Conservation (phyloP, 257 asterid species). For the Scutellaria barbata region DNA sequence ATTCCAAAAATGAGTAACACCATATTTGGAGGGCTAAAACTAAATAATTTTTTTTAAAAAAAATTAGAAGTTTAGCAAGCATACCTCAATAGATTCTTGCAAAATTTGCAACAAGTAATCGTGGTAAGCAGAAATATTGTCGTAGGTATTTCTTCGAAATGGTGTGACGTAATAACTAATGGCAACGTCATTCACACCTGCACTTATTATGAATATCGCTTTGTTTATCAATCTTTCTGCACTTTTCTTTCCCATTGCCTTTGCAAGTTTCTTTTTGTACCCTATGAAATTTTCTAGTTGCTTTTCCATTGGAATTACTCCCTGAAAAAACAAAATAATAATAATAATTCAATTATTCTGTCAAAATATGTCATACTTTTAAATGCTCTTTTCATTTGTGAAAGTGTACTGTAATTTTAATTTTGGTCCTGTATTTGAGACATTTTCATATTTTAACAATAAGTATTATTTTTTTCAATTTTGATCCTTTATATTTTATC, state of each 20-base stretch:
- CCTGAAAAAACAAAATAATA: slow-evolving; percentile 41
- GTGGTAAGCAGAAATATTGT: slow-evolving; percentile 40
- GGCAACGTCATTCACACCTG: slow-evolving; percentile 58
- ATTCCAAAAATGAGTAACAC: too few species aligned
- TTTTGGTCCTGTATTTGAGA: too few species aligned
- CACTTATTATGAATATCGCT: slow-evolving; percentile 49
- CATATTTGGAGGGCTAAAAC: too few species aligned
- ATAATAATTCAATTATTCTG: neutral
- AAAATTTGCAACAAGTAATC: slow-evolving; percentile 39
- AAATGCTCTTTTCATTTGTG: too few species aligned
- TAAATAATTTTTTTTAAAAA: too few species aligned
- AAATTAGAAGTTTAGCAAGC: too few species aligned
- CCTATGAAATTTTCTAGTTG: slow-evolving; percentile 55
- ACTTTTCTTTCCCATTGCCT: slow-evolving; percentile 43
- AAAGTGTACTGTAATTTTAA: too few species aligned
- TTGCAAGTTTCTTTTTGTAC: slow-evolving; percentile 47
- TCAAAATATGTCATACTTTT: too few species aligned
- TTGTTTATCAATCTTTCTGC: slow-evolving; percentile 48
- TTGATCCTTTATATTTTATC: too few species aligned
- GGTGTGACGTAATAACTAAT: slow-evolving; percentile 46
- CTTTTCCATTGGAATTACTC: slow-evolving; percentile 43
- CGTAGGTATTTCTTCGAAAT: slow-evolving; percentile 35
- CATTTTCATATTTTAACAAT: too few species aligned
- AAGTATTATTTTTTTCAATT: too few species aligned
- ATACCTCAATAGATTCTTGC: slow-evolving; percentile 46